Base-by-base conservation (phyloP, 495 filamentous ascomycete genomes). In the Opeltia flavorubescens region DNA sequence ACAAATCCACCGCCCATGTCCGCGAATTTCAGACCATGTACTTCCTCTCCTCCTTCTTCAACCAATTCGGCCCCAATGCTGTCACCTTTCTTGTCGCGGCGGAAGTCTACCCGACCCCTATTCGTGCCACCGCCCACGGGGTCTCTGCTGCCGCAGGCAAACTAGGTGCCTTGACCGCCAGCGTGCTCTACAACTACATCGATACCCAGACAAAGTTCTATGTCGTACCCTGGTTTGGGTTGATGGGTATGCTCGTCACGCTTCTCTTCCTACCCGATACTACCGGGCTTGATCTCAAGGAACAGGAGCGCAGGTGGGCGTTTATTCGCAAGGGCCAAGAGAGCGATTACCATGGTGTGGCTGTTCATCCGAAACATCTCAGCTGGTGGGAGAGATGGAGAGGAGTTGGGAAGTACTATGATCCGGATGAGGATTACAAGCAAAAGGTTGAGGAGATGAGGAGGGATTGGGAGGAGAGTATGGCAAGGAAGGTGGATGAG, bases 11-110 rank as follows among this genome's bases (percentile, higher is more conserved):
- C 0, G 65, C 64, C 13, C 72, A 83, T 55, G 80, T 93, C 66
- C 72, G 80, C 49, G 65, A 68, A 0, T 95, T 95, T 80, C 86
- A 91, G 64, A 76, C 86, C 50, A 91, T 95, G 83, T 75, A 94
- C 71, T 95, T 89, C 70, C 62, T 91, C 40, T 84, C 82, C 38
- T 86, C 81, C 31, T 94, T 95, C 71, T 95, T 95, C 78, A 93
- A 91, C 71, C 88, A 95, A 62, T 94, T 95, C 56, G 86, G 88
- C 6, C 86, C 88, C 63, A 95, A 94, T 72, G 77, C 75, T 45
- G 84, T 93, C 46, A 89, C 86, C 43, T 94, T 95, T 80, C 70
- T 94, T 48, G 84, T 89, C 18, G 87, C 88, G 24, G 88, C 85
- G 24, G 88, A 95, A 60, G 84, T 89, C 9, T 95, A 79, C 70